Evolutionary conservation across 2,329 filamentous ascomycete species (phyloP).

Genomic region (Mycogone perniciosa): DNA sequence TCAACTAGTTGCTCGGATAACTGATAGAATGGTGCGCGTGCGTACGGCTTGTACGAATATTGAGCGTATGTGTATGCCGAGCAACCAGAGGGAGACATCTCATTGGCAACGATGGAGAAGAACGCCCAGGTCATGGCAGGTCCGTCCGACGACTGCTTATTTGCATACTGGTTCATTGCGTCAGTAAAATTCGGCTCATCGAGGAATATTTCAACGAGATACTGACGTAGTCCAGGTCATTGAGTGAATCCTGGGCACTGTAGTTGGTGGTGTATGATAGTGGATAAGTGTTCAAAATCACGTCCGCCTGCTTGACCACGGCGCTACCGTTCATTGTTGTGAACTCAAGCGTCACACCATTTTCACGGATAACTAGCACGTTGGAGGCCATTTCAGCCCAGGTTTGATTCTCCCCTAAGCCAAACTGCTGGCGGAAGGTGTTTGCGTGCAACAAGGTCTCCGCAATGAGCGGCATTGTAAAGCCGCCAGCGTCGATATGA

Average conservation of each 20-base stretch:
- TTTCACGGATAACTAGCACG: constrained; percentile 15
- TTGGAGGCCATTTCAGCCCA: constrained; percentile 19
- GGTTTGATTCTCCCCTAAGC: constrained; percentile 44
- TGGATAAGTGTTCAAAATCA: constrained; percentile 60
- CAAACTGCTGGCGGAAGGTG: constrained; percentile 49
- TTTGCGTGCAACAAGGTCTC: constrained; percentile 52
- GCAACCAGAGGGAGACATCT: constrained; percentile 61
- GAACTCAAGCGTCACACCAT: constrained; percentile 56
- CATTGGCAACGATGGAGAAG: constrained; percentile 60
- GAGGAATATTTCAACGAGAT: constrained; percentile 40
- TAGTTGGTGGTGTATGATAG: constrained; percentile 48
- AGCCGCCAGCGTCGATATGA: constrained; percentile 60
- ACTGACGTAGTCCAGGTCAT: constrained; percentile 20
- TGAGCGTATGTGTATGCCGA: constrained; percentile 62
- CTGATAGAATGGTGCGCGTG: constrained; percentile 61
- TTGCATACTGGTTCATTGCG: constrained; percentile 21
- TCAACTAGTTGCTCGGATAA: constrained; percentile 64
- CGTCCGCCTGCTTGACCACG: constrained; percentile 62
- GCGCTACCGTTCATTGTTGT: constrained; percentile 60
- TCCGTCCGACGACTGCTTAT: constrained; percentile 44
- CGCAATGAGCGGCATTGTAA: constrained; percentile 57
- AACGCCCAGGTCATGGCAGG: constrained; percentile 70
- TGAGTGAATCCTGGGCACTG: constrained; percentile 14
- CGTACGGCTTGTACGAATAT: constrained; percentile 56
- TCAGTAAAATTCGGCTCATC: constrained; percentile 49